Evolutionary conservation across 306 rosid genomes (phyloP), one percentile per base, ranked within the genome.

Genomic region (Cucurbita ficifolia): DNA sequence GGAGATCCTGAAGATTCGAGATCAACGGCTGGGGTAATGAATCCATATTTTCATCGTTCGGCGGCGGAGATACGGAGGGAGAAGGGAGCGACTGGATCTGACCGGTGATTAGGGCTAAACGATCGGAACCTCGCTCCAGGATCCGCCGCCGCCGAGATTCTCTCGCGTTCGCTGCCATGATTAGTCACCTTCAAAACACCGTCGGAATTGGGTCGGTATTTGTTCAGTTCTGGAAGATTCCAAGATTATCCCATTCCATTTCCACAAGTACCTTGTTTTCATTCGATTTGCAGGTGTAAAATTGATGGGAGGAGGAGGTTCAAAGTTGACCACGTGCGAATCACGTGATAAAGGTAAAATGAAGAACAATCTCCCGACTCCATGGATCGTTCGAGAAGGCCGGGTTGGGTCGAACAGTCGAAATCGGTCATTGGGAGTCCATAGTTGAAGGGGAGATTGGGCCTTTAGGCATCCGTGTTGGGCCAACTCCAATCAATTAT

Each of bases 31-130:
- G 80, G 46, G 82, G 43, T 42, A 78, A 46, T 22, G 76, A 68
- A 71, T 11, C 45, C 22, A 77, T 5, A 64, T 46, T 73, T 22
- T 74, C 39, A 18, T 5, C 56, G 10, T 16, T 59, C 11, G 79
- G 64, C 19, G 55, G 39, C 17, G 79, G 78, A 75, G 69, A 39
- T 22, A 76, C 16, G 10, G 74, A 18, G 60, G 78, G 16, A 11
- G 71, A 13, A 40, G 80, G 79, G 11, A 85, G 78, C 57, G 74
- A 78, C 53, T 84, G 76, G 85, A 87, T 74, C 73, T 75, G 92
- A 81, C 98, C 92, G 42, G 87, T 79, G 43, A 93, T 90, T 69
- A 88, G 84, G 45, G 94, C 92, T 13, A 93, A 80, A 8, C 94
- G 94, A 73, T 90, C 94, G 82, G 96, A 77, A 29, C 97, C 90